Evolutionary conservation across 106 monocot genomes (phyloP).

Genomic region (Posidonia australis): DNA sequence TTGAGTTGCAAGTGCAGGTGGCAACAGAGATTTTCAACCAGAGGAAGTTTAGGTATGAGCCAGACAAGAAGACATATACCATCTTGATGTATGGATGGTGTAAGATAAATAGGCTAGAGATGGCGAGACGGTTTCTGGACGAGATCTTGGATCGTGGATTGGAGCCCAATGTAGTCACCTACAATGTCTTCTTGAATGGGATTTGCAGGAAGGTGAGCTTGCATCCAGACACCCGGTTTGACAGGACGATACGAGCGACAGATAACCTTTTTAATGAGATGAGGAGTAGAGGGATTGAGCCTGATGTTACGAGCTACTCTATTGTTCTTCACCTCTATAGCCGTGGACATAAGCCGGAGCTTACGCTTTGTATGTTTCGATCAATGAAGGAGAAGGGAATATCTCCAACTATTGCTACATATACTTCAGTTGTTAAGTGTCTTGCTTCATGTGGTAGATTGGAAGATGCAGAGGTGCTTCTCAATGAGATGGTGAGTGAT

Average conservation of each 20-base stretch:
- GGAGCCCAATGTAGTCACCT: slow-evolving; percentile 82
- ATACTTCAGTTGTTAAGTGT: slow-evolving; percentile 88
- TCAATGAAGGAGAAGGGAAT: slow-evolving; percentile 80
- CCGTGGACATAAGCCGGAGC: slow-evolving; percentile 82
- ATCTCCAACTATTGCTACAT: slow-evolving; percentile 69
- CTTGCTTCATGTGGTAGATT: slow-evolving; percentile 83
- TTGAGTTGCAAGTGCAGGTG: slow-evolving; percentile 31
- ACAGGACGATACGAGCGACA: slow-evolving; percentile 50
- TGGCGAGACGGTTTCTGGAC: slow-evolving; percentile 59
- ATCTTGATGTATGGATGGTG: slow-evolving; percentile 95
- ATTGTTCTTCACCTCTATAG: slow-evolving; percentile 86
- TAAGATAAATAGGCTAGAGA: slow-evolving; percentile 51
- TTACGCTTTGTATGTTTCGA: slow-evolving; percentile 38
- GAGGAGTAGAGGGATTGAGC: slow-evolving; percentile 65
- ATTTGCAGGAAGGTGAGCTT: slow-evolving; percentile 73
- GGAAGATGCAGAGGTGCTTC: slow-evolving; percentile 67
- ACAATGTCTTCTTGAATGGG: slow-evolving; percentile 80
- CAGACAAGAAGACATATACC: slow-evolving; percentile 69
- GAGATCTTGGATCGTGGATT: slow-evolving; percentile 59
- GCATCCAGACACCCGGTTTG: slow-evolving; percentile 69
- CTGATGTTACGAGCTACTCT: slow-evolving; percentile 83
- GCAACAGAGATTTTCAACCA: slow-evolving; percentile 92
- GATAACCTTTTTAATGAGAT: slow-evolving; percentile 60
- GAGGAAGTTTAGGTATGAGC: slow-evolving; percentile 48
- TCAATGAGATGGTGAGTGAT: slow-evolving; percentile 55